These are phyloP conservation scores for Tephrocybe sp. DNA, from an alignment of 768 basidiomycete genomes.

Conservation along the genomic window DNA sequence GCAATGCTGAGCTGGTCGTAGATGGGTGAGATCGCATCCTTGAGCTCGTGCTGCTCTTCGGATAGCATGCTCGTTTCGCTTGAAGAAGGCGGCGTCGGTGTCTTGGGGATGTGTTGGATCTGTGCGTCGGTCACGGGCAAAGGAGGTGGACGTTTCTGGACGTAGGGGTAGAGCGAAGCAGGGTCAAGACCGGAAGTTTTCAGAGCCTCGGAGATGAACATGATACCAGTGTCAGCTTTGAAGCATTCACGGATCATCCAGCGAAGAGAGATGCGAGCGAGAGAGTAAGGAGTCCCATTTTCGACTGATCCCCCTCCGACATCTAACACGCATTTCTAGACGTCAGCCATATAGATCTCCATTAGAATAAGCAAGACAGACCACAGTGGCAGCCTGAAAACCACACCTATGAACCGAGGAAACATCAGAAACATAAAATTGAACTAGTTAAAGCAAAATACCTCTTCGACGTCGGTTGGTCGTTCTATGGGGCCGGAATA, in stretches of 20 bases:
- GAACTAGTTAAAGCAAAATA: not conserved
- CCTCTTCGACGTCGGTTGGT: constrained; percentile 40
- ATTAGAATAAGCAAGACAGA: constrained; percentile 16
- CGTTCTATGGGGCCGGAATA: constrained; percentile 8
- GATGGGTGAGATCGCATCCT: constrained; percentile 42
- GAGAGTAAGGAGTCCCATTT: constrained; percentile 36
- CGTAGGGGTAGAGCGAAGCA: constrained; percentile 31
- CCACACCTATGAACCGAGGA: constrained; percentile 33
- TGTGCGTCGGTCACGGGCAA: constrained; percentile 14
- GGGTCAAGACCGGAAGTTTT: constrained; percentile 39
- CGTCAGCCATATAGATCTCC: not conserved
- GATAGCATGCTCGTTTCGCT: constrained; percentile 1
- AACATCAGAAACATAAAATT: not conserved
- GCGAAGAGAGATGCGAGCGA: constrained; percentile 51
- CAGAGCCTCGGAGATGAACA: constrained; percentile 48
- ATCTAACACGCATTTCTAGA: constrained; percentile 27
- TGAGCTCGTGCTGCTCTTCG: constrained; percentile 55
- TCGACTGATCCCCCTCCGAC: constrained; percentile 50
- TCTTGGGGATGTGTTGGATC: constrained; percentile 20
- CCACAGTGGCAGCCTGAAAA: constrained; percentile 42
- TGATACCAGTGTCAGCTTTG: constrained; percentile 50
- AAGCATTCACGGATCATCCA: constrained; percentile 77
- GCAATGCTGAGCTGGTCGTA: constrained; percentile 50
- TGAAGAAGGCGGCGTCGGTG: not conserved
- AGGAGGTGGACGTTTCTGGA: constrained; percentile 29